Percentiles rank a stretch among this genome's conserved stretches.
Evolutionary conservation across 2,329 filamentous ascomycete genomes (phyloP).

Genomic region (Calonectria pseudoreteaudii): DNA sequence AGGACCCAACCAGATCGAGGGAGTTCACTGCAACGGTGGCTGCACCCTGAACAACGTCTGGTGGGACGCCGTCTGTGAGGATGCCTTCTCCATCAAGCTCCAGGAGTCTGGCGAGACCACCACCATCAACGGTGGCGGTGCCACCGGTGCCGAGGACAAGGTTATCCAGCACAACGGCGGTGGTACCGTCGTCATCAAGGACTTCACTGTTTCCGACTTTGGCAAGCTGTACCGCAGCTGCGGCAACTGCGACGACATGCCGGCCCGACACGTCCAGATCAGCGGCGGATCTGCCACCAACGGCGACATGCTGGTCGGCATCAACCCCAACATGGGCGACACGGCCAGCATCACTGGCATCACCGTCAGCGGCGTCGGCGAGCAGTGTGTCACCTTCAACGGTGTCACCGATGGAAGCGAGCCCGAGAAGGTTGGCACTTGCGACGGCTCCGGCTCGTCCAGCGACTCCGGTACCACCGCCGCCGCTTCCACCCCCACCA

Average conservation of each 20-base stretch:
- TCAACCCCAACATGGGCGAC: constrained; percentile 55
- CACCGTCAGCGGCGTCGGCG: constrained; percentile 29
- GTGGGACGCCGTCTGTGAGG: constrained; percentile 62
- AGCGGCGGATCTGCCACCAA: constrained; percentile 51
- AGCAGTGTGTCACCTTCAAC: constrained; percentile 37
- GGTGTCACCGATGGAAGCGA: constrained; percentile 42
- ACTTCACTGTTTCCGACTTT: constrained; percentile 58
- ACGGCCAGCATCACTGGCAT: constrained; percentile 43
- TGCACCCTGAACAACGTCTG: constrained; percentile 60
- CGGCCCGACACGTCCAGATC: constrained; percentile 57
- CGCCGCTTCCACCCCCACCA: constrained; percentile 5
- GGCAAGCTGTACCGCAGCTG: constrained; percentile 63
- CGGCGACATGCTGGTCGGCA: constrained; percentile 55
- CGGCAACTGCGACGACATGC: constrained; percentile 54
- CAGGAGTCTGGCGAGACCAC: constrained; percentile 40
- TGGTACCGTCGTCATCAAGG: constrained; percentile 54
- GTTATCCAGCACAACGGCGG: constrained; percentile 61
- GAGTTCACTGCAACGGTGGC: constrained; percentile 58
- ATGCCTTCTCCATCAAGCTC: constrained; percentile 52
- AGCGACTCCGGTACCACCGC: constrained; percentile 7
- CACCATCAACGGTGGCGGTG: constrained; percentile 59
- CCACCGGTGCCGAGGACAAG: constrained; percentile 59
- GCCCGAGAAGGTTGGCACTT: constrained; percentile 39
- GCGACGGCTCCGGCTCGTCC: constrained; percentile 22
- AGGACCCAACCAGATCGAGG: constrained; percentile 55